Evolutionary conservation across 129 eudicot species (phyloP), one percentile per base, ranked within the genome.

Genomic region (Scalesia atractyloides): DNA sequence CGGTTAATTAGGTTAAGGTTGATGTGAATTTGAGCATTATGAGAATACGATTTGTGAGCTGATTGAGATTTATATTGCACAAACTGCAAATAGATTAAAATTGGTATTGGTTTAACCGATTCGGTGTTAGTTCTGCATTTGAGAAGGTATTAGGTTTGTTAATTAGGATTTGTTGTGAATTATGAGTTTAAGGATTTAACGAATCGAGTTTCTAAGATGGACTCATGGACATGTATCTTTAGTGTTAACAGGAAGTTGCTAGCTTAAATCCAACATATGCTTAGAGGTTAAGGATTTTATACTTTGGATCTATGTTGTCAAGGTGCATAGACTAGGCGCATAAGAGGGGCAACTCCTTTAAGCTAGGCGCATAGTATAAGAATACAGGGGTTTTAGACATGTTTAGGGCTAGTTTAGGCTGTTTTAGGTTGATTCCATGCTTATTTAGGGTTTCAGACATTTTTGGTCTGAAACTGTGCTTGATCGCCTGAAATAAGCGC

Each of bases 271-370:
- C 49, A 12, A 66, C 67, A 54, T 22, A 44, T 57, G 5, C 26
- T 54, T 66, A 20, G 79, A 54, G 16, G 54, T 66, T 65, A 65
- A 44, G 46, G 50, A 52, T 66, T 66, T 37, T 52, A 68, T 64
- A 56, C 58, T 5, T 39, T 20, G 78, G 43, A 4, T 54, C 56
- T 26, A 54, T 54, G 73, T 66, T 49, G 54, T 41, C 46, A 41
- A 41, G 46, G 46, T 9, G 12, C 46, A 41, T 41, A 39, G 7
- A 8, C 43, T 37, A 37, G 43, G 43, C 9, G 44, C 9, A 5
- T 39, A 41, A 41, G 10, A 41, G 10, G 2, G 10, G 46, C 9
- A 7, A 12, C 2, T 41, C 8, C 8, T 41, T 9, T 41, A 41
- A 7, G 12, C 2, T 8, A 41, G 12, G 46, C 10, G 2, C 4